A percentile compares a stretch with the other conserved stretches of the same genome.
phyloP scores from a whole-genome alignment of 1,139 yeast species.

The Protomyces pachydermus region DNA sequence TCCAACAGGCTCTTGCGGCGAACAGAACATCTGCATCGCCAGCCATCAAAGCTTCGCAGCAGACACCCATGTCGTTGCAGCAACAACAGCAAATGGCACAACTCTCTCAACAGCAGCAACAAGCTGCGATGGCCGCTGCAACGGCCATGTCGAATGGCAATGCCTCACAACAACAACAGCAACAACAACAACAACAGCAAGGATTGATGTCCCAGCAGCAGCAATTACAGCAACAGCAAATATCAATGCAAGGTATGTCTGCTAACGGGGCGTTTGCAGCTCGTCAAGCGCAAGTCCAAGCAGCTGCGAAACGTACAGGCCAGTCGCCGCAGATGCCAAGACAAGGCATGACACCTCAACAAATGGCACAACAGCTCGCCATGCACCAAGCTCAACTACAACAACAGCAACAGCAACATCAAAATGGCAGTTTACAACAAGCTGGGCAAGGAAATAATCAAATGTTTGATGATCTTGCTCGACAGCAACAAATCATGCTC shows the following conservation, averaged over 20 bases:
- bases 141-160: neutral
- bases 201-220: slow-evolving; percentile 1
- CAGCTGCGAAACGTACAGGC: neutral
- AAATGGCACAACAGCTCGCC: slow-evolving; percentile 1
- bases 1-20: neutral
- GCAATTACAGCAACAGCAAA: neutral
- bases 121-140: neutral
- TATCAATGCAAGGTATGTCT: neutral
- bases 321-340: neutral
- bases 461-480: slow-evolving; percentile 10
- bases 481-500: slow-evolving; percentile 19
- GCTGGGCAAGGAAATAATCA: neutral
- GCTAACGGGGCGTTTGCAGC: neutral
- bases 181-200: neutral
- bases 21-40: neutral
- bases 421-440: neutral
- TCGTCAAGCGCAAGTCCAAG: neutral
- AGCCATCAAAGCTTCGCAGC: neutral
- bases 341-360: neutral
- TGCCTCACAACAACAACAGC: neutral
- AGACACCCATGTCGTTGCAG: neutral
- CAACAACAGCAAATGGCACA: neutral
- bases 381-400: neutral
- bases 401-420: neutral
- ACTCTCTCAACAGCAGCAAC: neutral